These are phyloP conservation scores for Pythium plurisporium DNA, from an alignment of 352 stramenopile genomes.

Conservation along the genomic window DNA sequence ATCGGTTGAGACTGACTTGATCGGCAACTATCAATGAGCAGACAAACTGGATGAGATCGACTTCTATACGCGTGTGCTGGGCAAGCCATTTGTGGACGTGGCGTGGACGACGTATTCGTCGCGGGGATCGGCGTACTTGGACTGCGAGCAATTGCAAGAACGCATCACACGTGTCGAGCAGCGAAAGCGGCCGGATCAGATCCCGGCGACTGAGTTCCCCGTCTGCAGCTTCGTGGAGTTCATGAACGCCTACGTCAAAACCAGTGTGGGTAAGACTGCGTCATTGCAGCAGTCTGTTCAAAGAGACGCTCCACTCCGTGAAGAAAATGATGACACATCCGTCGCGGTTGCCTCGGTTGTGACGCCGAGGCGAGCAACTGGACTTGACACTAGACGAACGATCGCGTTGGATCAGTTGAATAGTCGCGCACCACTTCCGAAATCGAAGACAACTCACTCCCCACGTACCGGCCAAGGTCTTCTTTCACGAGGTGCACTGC, in stretches of 20 bases:
- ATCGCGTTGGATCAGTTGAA: neutral
- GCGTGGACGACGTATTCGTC: constrained; percentile 46
- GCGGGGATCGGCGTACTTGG: constrained; percentile 29
- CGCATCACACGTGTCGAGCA: constrained; percentile 45
- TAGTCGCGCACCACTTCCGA: no score
- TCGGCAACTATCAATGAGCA: no score
- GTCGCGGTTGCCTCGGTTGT: neutral
- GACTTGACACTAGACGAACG: neutral
- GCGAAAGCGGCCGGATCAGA: constrained; percentile 28
- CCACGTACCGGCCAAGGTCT: no score
- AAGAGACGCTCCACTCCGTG: neutral
- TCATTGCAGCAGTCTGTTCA: neutral
- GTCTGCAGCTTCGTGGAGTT: constrained; percentile 57
- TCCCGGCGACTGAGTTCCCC: constrained; percentile 33
- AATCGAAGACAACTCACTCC: no score
- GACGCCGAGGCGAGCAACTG: neutral
- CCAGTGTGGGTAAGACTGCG: constrained; percentile 26
- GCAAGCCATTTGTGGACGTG: constrained; percentile 56
- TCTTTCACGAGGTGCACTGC: neutral
- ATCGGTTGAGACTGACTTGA: neutral
- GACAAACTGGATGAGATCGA: constrained; percentile 55
- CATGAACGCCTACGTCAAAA: constrained; percentile 43
- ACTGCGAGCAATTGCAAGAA: constrained; percentile 29
- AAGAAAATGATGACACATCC: neutral
- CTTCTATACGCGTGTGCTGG: constrained; percentile 46